Base-by-base conservation (phyloP, 257 asterid genomes). In the Solanum microdontum region DNA sequence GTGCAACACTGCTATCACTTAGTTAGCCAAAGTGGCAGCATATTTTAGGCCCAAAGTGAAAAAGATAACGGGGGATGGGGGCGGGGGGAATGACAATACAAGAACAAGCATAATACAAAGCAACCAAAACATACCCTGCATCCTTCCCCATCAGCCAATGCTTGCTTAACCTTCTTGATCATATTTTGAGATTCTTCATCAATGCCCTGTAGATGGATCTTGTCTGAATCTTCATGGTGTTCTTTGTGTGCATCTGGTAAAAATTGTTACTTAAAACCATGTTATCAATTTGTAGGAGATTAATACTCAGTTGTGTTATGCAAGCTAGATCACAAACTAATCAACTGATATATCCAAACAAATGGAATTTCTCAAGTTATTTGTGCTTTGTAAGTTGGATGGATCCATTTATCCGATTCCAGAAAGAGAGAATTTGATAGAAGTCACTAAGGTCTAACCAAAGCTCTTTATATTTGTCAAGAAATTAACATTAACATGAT, bases 81-180 rank as follows among this genome's bases (percentile, higher is more conserved):
- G 34, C 28, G 3, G 12, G 24, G 26, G 37, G 7, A 3, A 19
- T 26, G 33, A 79, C 66, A 79, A 8, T 43, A 26, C 3, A 14
- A 79, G 84, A 43, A 79, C 26, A 79, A 23, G 26, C 66, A 79
- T 45, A 79, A 79, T 14, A 28, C 62, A 19, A 76, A 58, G 39
- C 51, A 43, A 21, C 36, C 36, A 88, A 77, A 83, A 73, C 96
- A 89, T 92, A 97, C 99, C 95, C 97, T 91, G 87, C 99, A 97
- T 88, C 99, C 99, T 94, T 97, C 99, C 32, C 93, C 98, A 89
- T 88, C 90, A 40, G 94, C 92, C 90, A 97, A 34, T 86, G 98
- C 99, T 68, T 94, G 97, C 94, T 97, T 95, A 92, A 95, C 99
- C 92, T 92, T 95, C 91, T 93, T 92, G 74, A 97, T 93, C 93